Base-by-base conservation (phyloP, 495 filamentous ascomycete species). In the Pyrenopolyporus hunteri region DNA sequence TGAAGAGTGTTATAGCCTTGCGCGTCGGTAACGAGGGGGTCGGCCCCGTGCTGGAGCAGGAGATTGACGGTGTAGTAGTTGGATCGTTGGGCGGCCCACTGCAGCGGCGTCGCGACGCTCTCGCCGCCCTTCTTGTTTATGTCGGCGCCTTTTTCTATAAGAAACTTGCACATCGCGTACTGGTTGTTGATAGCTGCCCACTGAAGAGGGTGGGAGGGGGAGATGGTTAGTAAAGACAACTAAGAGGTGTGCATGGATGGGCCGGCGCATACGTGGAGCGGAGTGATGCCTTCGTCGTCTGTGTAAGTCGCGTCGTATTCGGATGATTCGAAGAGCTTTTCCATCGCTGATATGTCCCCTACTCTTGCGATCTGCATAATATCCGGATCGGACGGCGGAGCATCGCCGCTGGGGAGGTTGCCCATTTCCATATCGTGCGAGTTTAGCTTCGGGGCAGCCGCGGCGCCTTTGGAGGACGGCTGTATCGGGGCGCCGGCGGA, bases 181-280 rank as follows among this genome's bases (percentile, higher is more conserved):
- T 96, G 93, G 72, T 97, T 97, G 76, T 98, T 97, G 74, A 98
- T 97, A n/a, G 94, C 91, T 11, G 94, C 94, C 94, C 94, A 98
- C 93, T 98, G 74, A 17, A 29, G n/a, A n/a, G n/a, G n/a, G n/a
- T n/a, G n/a, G n/a, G n/a, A n/a, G n/a, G 5, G 13, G 28, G 11
- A 59, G 50, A 39, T 44, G 14, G n/a, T 79, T 64, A 75, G 72
- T 54, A 51, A 10, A 55, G 28, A 35, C 20, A 43, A 5, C 5
- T 0, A 7, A 8, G 1, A 23, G 29, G 4, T 5, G 40, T 28
- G 20, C 1, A 36, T 37, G 37, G 13, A 0, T 40, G 35, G 45
- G 35, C 11, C 14, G 42, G 42, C 35, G 74, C 87, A 63, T 81
- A 98, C 94, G 82, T 98, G 94, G 75, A 98, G 78, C 45, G 94